Conservation (phyloP, 108 stramenopile species). For the Cyclotella baltica region DNA sequence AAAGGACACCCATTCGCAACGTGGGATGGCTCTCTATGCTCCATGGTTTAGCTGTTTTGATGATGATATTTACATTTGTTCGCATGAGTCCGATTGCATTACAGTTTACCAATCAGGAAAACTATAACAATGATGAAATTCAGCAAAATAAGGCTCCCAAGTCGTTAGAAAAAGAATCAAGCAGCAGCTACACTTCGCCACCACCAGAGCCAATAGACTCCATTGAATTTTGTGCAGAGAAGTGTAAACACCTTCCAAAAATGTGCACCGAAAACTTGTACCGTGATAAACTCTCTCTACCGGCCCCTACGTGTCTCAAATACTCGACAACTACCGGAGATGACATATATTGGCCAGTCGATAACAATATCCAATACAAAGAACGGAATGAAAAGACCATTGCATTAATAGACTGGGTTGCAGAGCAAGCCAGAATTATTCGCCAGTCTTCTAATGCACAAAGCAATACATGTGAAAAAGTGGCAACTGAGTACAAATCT, state of each 20-base stretch:
- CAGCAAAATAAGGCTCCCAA: no score
- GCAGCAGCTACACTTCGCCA: no score
- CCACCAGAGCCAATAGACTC: no score
- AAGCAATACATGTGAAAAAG: background rate
- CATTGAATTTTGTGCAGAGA: background rate
- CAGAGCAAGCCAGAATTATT: background rate
- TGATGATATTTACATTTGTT: no score
- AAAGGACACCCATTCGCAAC: no score
- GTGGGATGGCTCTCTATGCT: no score
- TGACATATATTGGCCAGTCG: slow-evolving; percentile 21
- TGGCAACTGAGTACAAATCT: background rate
- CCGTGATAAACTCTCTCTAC: background rate
- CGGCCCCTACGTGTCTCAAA: slow-evolving; percentile 28
- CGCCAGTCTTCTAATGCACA: background rate
- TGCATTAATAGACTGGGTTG: background rate
- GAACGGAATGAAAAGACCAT: background rate
- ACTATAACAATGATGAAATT: no score
- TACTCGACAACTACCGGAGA: slow-evolving; percentile 10
- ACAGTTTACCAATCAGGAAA: no score
- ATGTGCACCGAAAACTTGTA: background rate
- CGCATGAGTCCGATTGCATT: no score
- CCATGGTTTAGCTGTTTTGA: no score
- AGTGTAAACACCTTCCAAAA: background rate
- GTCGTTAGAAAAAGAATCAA: no score
- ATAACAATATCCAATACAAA: background rate